A percentile compares a stretch with the other conserved stretches of the same genome.
phyloP scores from a whole-genome alignment of 176 grass and related monocot species.

The Phragmites australis region DNA sequence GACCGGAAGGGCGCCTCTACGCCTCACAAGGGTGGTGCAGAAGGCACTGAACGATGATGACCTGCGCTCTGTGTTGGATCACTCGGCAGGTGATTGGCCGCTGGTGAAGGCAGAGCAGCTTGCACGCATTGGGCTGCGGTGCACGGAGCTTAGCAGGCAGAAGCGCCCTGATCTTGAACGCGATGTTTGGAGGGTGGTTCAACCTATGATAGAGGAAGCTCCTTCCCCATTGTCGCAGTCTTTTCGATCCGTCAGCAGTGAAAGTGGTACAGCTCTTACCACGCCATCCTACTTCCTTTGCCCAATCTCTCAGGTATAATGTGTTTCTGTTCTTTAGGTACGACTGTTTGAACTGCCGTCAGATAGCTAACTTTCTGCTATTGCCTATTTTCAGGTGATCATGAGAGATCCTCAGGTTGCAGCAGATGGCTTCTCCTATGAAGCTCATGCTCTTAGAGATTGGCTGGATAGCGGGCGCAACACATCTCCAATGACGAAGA shows the following conservation, averaged over 20 bases:
- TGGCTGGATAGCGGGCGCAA: slow-evolving; percentile 51
- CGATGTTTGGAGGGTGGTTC: slow-evolving; percentile 52
- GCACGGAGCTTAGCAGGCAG: slow-evolving; percentile 42
- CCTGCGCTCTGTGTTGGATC: slow-evolving; percentile 44
- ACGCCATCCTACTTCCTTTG: slow-evolving; percentile 60
- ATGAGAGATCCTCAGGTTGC: slow-evolving; percentile 69
- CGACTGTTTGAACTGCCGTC: not conserved
- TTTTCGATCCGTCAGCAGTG: not conserved
- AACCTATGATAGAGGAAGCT: slow-evolving; percentile 51
- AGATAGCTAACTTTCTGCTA: not conserved
- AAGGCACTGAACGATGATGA: slow-evolving; percentile 30
- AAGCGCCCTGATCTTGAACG: slow-evolving; percentile 48
- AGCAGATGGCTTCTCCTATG: slow-evolving; percentile 62
- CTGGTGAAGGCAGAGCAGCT: slow-evolving; percentile 48
- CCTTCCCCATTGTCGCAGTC: not conserved
- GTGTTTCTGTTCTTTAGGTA: not conserved
- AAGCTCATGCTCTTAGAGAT: slow-evolving; percentile 55
- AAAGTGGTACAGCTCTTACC: slow-evolving; percentile 10
- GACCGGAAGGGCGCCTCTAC: slow-evolving; percentile 46
- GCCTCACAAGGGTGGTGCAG: slow-evolving; percentile 42
- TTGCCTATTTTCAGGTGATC: slow-evolving; percentile 49
- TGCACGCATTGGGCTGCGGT: slow-evolving; percentile 49
- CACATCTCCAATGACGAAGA: slow-evolving; percentile 57
- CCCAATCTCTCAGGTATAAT: slow-evolving; percentile 50
- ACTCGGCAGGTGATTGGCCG: slow-evolving; percentile 52